Conservation (phyloP, 257 asterid genomes). For the Cordia subcordata region DNA sequence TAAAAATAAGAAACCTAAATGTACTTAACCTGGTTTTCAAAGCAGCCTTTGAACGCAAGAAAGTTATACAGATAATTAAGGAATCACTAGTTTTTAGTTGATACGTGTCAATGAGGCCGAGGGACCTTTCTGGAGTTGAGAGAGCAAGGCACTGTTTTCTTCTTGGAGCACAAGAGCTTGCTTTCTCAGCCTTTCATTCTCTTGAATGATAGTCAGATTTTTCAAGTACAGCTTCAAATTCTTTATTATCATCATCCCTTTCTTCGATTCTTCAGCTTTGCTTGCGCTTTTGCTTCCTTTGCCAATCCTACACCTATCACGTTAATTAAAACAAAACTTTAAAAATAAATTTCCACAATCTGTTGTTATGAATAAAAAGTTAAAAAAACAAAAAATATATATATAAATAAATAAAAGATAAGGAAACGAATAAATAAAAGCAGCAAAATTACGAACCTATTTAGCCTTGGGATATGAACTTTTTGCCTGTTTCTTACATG, state of each 20-base stretch:
- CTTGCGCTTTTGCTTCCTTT: neutral
- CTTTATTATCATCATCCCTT: neutral
- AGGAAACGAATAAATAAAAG: too few relatives aligned
- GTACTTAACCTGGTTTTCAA: too few relatives aligned
- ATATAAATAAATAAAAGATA: too few relatives aligned
- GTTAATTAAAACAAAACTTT: neutral
- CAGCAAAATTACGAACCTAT: too few relatives aligned
- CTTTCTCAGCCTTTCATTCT: constrained; percentile 1
- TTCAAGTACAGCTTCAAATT: constrained; percentile 1
- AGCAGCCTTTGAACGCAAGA: too few relatives aligned
- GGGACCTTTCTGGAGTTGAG: neutral
- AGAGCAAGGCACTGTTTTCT: constrained; percentile 1
- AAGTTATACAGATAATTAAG: too few relatives aligned
- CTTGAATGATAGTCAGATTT: neutral
- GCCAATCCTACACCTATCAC: constrained; percentile 3
- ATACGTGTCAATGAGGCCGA: neutral
- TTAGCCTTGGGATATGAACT: neutral
- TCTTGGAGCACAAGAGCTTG: constrained; percentile 2
- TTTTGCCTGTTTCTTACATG: neutral
- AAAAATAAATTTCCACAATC: neutral
- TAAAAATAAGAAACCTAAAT: too few relatives aligned
- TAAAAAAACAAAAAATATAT: neutral
- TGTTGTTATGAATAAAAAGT: neutral
- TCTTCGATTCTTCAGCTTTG: neutral
- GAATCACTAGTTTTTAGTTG: too few relatives aligned